Base-by-base conservation (phyloP, 805 yeast genomes). In the Candida boleticola region DNA sequence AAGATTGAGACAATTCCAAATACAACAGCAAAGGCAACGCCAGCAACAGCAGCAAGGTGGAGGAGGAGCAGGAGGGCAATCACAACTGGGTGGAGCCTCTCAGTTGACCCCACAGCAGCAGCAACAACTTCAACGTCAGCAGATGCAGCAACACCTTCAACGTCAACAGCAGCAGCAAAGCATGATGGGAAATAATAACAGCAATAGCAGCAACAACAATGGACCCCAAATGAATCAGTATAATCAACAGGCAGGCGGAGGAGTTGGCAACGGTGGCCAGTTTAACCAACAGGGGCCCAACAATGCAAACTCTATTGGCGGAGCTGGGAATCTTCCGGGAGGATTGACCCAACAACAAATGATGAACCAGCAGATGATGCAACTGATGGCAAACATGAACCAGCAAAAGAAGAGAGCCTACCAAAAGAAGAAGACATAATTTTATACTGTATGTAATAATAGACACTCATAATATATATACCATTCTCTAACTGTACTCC, bases 1-100 rank as follows among this genome's bases (percentile, higher is more conserved):
- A 43, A 51, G 68, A 35, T 54, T 67, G 25, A 53, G 64, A n/a
- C 69, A 64, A 38, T 55, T 62, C 27, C 73, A 66, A 43, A 36
- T 60, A n/a, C 46, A 60, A 27, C 67, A 60, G 39, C 64, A 59
- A 30, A 59, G 55, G 50, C 34, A 44, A 26, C 37, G 44, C 27
- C 49, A 42, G 35, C 36, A 22, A 27, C 13, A 36, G 37, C 45
- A 45, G 14, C 41, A 33, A 18, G 38, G 38, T n/a, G 23, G 29
- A 17, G 27, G 27, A 23, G 27, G 10, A 23, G 27, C 10, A 7
- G 10, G 11, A 7, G 27, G 27, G 11, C 27, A 7, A 7, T 7
- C 10, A 7, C 7, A 7, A 23, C 27, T 11, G 11, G 27, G 27
- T 23, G 27, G 27, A 7, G 27, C 27, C 11, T 47, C 37, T 23